phyloP scores from a whole-genome alignment of 1,284 basidiomycete genomes.

The Porogramme epimiltina region DNA sequence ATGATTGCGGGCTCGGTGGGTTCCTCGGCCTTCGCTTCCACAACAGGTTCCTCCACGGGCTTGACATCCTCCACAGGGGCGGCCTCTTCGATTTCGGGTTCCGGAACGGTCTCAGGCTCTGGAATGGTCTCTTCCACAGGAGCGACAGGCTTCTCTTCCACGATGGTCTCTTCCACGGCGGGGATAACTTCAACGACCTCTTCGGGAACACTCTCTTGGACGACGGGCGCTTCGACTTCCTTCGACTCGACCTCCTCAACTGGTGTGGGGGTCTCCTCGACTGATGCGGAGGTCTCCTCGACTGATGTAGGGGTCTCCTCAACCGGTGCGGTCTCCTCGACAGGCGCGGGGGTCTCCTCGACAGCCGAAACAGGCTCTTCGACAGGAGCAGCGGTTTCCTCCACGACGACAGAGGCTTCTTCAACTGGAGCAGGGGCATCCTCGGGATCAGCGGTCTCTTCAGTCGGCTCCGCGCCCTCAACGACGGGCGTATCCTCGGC shows the following conservation, averaged over 20 bases:
- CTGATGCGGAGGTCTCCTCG: not conserved
- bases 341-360: slow-evolving; percentile 4
- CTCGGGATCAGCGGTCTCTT: slow-evolving; percentile 12
- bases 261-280: not conserved
- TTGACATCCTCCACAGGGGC: no score
- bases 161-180: slow-evolving; percentile 1
- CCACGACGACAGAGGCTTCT: slow-evolving; percentile 12
- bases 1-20: not conserved
- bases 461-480: slow-evolving; percentile 8
- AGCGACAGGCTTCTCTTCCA: slow-evolving; percentile 1
- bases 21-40: slow-evolving; percentile 2
- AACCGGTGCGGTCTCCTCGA: slow-evolving; percentile 5
- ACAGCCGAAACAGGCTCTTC: not conserved
- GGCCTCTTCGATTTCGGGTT: not conserved
- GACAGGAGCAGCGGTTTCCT: slow-evolving; percentile 1
- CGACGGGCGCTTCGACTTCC: not conserved
- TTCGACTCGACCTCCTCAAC: not conserved
- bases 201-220: not conserved
- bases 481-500: not conserved
- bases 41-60: not conserved
- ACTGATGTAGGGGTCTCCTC: not conserved
- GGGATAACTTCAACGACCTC: not conserved
- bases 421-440: slow-evolving; percentile 10
- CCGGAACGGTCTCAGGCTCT: not conserved
- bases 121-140: slow-evolving; percentile 1